These are phyloP conservation scores for Suillus sp. DNA, from an alignment of 768 basidiomycete genomes.

Conservation along the genomic window DNA sequence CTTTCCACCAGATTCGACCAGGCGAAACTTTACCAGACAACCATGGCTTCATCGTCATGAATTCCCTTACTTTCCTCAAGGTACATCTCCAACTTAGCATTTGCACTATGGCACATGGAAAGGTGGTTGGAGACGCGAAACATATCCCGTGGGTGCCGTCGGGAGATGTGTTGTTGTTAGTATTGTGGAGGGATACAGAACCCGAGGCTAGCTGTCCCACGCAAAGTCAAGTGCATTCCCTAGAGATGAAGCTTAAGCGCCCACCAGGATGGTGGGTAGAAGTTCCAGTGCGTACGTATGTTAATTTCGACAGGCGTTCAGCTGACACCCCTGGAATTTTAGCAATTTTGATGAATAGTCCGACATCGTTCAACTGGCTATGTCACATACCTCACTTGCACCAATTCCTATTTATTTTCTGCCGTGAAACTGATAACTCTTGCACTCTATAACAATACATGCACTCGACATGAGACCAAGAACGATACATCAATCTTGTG, in stretches of 20 bases:
- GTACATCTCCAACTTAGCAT: background rate
- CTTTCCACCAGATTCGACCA: background rate
- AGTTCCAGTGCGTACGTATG: no score
- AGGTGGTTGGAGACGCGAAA: background rate
- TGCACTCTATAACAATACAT: no score
- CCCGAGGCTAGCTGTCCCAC: background rate
- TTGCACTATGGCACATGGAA: background rate
- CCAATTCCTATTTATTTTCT: background rate
- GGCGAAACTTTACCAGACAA: background rate
- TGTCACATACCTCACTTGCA: background rate
- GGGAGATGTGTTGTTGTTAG: background rate
- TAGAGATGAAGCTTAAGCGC: constrained; percentile 1
- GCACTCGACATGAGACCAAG: no score
- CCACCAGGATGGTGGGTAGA: constrained; percentile 8
- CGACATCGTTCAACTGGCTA: background rate
- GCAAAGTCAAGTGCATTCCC: background rate
- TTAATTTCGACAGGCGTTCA: background rate
- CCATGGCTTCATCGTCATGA: background rate
- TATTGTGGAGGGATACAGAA: constrained; percentile 1
- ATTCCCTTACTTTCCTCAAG: background rate
- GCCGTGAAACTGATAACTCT: no score
- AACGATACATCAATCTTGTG: no score
- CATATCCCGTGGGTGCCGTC: background rate
- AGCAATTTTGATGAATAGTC: background rate
- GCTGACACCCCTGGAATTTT: background rate